Evolutionary conservation across 2,329 filamentous ascomycete genomes (phyloP).

Genomic region (Sphaceloma murrayae): DNA sequence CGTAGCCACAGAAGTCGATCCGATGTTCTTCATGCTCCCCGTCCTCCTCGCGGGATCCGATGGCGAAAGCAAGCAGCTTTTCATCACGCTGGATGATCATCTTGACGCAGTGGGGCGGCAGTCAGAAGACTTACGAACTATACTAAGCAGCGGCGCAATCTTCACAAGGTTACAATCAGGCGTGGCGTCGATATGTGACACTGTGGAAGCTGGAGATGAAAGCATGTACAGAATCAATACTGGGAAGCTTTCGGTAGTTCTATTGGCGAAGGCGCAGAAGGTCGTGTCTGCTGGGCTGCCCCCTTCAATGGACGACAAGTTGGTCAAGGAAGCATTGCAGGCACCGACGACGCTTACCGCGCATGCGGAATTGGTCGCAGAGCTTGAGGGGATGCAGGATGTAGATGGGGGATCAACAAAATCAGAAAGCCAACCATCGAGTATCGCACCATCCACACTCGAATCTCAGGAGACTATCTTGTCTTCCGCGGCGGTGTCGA

Average conservation of each 20-base stretch:
- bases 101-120: constrained; percentile 51
- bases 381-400: constrained; percentile 21
- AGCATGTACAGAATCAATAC: constrained; percentile 73
- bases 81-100: constrained; percentile 62
- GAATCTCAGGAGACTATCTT: constrained; percentile 15
- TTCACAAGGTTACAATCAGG: constrained; percentile 42
- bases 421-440: background rate
- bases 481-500: constrained; percentile 19
- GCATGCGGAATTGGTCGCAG: constrained; percentile 42
- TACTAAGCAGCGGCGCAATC: constrained; percentile 37
- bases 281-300: constrained; percentile 61
- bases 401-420: background rate
- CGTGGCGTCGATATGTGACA: constrained; percentile 66
- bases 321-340: constrained; percentile 66
- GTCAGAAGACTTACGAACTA: constrained; percentile 49
- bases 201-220: constrained; percentile 72
- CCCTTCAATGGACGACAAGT: constrained; percentile 72
- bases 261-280: constrained; percentile 61
- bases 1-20: constrained; percentile 74
- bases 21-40: constrained; percentile 73
- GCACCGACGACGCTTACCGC: constrained; percentile 60
- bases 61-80: constrained; percentile 49
- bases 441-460: constrained; percentile 20
- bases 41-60: constrained; percentile 45
- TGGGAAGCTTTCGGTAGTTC: constrained; percentile 54